phyloP scores from a whole-genome alignment of 2,329 filamentous ascomycete species.

The Conoideocrella luteorostrata region DNA sequence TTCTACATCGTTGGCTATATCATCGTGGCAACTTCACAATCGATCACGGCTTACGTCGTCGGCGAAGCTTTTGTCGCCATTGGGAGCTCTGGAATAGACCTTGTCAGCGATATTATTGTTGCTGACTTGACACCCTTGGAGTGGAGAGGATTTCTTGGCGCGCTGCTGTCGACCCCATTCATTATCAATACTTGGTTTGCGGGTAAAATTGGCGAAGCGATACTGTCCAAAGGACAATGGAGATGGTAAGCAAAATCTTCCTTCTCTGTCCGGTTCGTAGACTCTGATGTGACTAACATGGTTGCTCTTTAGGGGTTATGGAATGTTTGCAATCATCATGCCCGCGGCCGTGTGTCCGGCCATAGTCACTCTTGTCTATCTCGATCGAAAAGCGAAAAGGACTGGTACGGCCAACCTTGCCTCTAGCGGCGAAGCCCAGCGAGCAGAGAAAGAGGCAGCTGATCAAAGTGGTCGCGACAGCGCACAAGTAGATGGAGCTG shows the following conservation, averaged over 20 bases:
- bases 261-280: too few relatives aligned
- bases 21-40: constrained; percentile 47
- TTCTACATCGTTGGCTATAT: constrained; percentile 52
- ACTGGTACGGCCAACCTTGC: constrained; percentile 36
- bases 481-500: too few relatives aligned
- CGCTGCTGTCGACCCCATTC: constrained; percentile 21
- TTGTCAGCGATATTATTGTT: constrained; percentile 57
- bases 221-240: constrained; percentile 24
- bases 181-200: constrained; percentile 33
- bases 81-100: constrained; percentile 52
- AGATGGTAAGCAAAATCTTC: too few relatives aligned
- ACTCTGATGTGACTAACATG: neutral
- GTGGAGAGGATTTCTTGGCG: constrained; percentile 28
- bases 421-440: constrained; percentile 29
- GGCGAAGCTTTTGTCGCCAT: constrained; percentile 54
- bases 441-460: constrained; percentile 14
- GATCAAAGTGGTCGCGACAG: constrained; percentile 12
- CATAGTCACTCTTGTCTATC: constrained; percentile 44
- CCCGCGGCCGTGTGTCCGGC: constrained; percentile 50
- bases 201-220: constrained; percentile 32
- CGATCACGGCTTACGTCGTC: constrained; percentile 44
- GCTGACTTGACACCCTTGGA: constrained; percentile 51
- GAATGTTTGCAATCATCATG: constrained; percentile 53
- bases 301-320: constrained; percentile 54
- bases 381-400: constrained; percentile 51